Base-by-base conservation (phyloP, 202 grass and related monocot species). In the Elaeis oleifera region DNA sequence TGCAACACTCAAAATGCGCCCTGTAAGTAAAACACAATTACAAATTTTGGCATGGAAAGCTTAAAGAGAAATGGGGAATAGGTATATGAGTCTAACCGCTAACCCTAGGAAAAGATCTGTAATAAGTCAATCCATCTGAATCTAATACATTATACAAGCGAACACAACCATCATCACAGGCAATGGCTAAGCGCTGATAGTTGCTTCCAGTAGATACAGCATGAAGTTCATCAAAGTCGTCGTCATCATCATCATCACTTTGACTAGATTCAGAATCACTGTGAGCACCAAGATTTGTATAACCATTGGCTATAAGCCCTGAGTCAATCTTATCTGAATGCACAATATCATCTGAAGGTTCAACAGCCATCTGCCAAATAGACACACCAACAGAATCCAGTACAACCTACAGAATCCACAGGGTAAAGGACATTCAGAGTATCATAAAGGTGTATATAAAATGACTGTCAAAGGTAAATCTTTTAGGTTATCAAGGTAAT, bases 111-210 rank as follows among this genome's bases (percentile, higher is more conserved):
- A 99, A 85, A 55, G 82, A 77, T 78, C 88, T 88, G 67, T 71
- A 84, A 84, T 87, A 94, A 71, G 68, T 84, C 80, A 99, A 67
- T 17, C 69, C 60, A 23, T 87, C 94, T 60, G 72, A 79, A 72
- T 89, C 82, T 73, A 85, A 80, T 19, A 87, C 69, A 32, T 72
- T 80, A 71, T 94, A 94, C 68, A 99, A 71, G 16, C 94, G 77
- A 27, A 94, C 60, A 68, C 81, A 94, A 36, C 94, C 88, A 84
- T 99, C 85, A 23, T 94, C 88, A 51, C 94, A 99, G 2, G 94
- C 94, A 71, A 99, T 61, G 13, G 84, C 94, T 58, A 99, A 54
- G 19, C 78, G 77, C 68, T 78, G 85, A 63, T 79, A 70, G 13
- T 76, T 74, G 23, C 66, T 74, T 28, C 32, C 69, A 68, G 61